Evolutionary conservation across 1,284 basidiomycete genomes (phyloP).

Genomic region (Ceratobasidium sp.): DNA sequence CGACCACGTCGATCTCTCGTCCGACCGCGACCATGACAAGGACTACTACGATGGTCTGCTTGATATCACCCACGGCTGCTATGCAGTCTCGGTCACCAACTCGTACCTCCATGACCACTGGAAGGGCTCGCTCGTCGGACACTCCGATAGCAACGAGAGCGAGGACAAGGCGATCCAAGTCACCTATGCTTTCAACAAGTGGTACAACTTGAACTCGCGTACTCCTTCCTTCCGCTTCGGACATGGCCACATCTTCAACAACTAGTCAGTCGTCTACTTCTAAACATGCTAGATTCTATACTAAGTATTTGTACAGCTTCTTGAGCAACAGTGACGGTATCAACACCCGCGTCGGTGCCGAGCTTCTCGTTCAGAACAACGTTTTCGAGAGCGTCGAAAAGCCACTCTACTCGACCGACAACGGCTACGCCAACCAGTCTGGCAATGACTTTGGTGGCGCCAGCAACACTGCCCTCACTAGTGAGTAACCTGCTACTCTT

Average conservation of each 20-base stretch:
- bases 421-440: slow-evolving; percentile 12
- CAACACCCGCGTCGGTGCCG: slow-evolving; percentile 47
- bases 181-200: slow-evolving; percentile 32
- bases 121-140: slow-evolving; percentile 62
- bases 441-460: slow-evolving; percentile 31
- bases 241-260: slow-evolving; percentile 46
- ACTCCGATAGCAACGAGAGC: slow-evolving; percentile 60
- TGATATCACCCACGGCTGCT: slow-evolving; percentile 56
- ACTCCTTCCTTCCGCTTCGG: slow-evolving; percentile 57
- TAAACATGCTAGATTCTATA: background rate
- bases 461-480: slow-evolving; percentile 7
- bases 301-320: slow-evolving; percentile 49
- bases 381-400: slow-evolving; percentile 50
- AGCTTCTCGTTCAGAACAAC: slow-evolving; percentile 61
- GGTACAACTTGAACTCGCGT: slow-evolving; percentile 49
- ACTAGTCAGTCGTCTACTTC: background rate
- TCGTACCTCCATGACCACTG: slow-evolving; percentile 62
- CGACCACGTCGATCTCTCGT: slow-evolving; percentile 60
- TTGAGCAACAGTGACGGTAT: slow-evolving; percentile 52
- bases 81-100: slow-evolving; percentile 60
- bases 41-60: slow-evolving; percentile 50
- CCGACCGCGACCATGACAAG: slow-evolving; percentile 52
- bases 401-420: slow-evolving; percentile 50
- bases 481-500: background rate
- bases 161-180: slow-evolving; percentile 48